Evolutionary conservation across 176 grass and related monocot genomes (phyloP).

Genomic region (Carex scoparia): DNA sequence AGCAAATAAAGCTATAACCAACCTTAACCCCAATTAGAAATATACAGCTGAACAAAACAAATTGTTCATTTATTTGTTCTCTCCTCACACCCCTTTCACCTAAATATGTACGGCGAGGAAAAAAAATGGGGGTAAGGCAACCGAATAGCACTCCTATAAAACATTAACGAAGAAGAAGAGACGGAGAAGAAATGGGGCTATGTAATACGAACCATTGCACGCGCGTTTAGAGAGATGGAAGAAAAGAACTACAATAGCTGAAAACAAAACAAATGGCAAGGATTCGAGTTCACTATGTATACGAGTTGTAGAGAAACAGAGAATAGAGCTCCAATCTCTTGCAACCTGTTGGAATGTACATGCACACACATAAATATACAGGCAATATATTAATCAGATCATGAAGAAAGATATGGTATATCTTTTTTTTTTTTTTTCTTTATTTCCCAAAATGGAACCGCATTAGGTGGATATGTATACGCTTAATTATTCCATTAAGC

Average conservation of each 20-base stretch:
- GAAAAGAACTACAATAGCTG: background rate
- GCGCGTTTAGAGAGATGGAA: background rate
- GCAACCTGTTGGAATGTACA: constrained; percentile 4
- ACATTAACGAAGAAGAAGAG: background rate
- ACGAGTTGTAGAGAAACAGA: too few relatives aligned
- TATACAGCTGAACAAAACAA: background rate
- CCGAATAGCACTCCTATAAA: background rate
- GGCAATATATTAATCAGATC: too few relatives aligned
- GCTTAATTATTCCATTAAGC: background rate
- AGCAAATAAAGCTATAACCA: background rate
- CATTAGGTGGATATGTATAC: constrained; percentile 26
- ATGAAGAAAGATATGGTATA: background rate
- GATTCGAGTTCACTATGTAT: too few relatives aligned
- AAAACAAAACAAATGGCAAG: background rate
- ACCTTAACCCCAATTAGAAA: background rate
- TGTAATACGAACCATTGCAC: constrained; percentile 11
- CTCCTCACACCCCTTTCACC: background rate
- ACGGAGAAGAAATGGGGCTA: background rate
- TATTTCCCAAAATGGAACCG: constrained; percentile 7
- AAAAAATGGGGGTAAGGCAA: background rate
- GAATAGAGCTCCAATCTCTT: background rate
- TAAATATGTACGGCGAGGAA: background rate
- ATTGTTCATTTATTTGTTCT: background rate
- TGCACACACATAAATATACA: constrained; percentile 7
- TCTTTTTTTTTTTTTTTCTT: background rate